Conservation (phyloP, 495 filamentous ascomycete genomes). For the Lophiostoma macrostomum region DNA sequence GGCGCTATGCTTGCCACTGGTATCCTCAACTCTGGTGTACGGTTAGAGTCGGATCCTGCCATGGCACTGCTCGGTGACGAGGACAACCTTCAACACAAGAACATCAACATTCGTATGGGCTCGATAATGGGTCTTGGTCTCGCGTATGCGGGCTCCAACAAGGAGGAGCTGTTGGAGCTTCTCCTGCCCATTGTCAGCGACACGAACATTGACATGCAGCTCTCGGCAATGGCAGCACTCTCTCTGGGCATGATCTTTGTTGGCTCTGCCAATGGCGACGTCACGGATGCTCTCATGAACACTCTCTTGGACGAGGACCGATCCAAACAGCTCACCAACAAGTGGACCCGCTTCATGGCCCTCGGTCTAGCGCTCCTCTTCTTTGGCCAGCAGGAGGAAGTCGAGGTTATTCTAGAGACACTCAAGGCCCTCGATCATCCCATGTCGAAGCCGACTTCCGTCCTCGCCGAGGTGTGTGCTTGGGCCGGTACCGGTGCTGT, state of each 20-base stretch:
- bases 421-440: conserved; percentile 94
- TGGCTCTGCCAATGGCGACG: conserved; percentile 82
- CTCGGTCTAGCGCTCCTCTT: conserved; percentile 91
- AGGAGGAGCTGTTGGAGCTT: conserved; percentile 72
- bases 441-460: conserved; percentile 84
- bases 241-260: conserved; percentile 89
- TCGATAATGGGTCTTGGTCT: conserved; percentile 95
- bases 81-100: conserved; percentile 74
- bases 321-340: conserved; percentile 83
- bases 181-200: conserved; percentile 86
- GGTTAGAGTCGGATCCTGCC: conserved; percentile 80
- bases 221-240: conserved; percentile 93
- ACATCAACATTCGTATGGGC: conserved; percentile 67
- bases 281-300: conserved; percentile 82
- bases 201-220: conserved; percentile 80
- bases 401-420: conserved; percentile 90
- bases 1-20: conserved; percentile 86
- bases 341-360: conserved; percentile 96
- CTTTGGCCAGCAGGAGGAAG: conserved; percentile 95
- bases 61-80: conserved; percentile 77
- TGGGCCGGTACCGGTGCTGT: conserved; percentile 98
- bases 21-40: conserved; percentile 88
- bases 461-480: conserved; percentile 91
- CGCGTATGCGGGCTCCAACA: conserved; percentile 88
- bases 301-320: conserved; percentile 91